Evolutionary conservation across 163 green algal species (phyloP), one percentile per base, ranked within the genome.

Genomic region (Scenedesmus sp.): DNA sequence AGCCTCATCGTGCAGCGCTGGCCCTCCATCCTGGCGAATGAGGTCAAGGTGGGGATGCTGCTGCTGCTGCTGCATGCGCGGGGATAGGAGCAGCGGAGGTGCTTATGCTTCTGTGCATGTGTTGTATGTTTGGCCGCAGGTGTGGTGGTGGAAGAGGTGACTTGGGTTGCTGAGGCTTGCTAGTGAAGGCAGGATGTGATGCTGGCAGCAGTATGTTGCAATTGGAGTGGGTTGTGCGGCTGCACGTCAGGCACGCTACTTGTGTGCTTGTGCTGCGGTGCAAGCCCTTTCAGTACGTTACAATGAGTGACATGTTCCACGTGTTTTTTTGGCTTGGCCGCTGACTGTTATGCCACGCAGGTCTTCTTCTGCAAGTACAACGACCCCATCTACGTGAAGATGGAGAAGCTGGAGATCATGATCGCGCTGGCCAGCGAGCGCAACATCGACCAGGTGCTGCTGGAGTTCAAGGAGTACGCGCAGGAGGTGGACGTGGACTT

Each of bases 301-400:
- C 59, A 64, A 8, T 46, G 34, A 46, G 34, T 46, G 34, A 46
- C 34, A 46, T 46, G 34, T 46, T 46, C 34, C 26, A 18, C 16
- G 9, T 26, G 3, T 76, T 34, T 34, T 76, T 26, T 4, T 4
- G 74, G 2, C 52, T 54, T 20, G 20, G 74, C 5, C 1, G 66
- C 18, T 84, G 52, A 10, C 54, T 86, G 70, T 6, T 79, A 54
- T 52, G 74, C n/a, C 4, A n/a, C 56, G 62, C 94, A 98, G 95
- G 97, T 99, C 7, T 99, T 99, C 92, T 99, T 99, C 96, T 99
- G 98, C 97, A 99, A 99, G 94, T 99, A 99, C 96, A 99, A 99
- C 93, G 98, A 99, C 95, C 98, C 98, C 52, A 96, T 98, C 89
- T 99, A 99, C 89, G 97, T 99, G 67, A 99, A 99, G 95, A 97